phyloP scores from a whole-genome alignment of 2,329 filamentous ascomycete genomes.

The Trichoderma sp. region DNA sequence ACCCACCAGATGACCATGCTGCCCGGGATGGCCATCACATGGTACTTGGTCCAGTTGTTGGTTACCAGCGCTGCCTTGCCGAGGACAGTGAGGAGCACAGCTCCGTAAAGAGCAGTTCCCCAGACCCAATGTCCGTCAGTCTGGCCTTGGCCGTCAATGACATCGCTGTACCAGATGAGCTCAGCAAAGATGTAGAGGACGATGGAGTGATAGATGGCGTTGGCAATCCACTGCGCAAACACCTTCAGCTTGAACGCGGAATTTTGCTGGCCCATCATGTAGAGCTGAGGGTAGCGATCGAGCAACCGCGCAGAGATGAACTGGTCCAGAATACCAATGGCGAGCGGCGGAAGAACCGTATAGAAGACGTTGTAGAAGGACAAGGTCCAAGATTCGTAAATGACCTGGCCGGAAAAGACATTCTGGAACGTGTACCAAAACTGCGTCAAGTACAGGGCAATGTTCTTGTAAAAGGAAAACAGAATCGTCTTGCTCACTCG shows the following conservation, averaged over 20 bases:
- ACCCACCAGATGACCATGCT: slow-evolving; percentile 88
- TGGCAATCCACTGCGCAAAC: slow-evolving; percentile 88
- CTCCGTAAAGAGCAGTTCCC: slow-evolving; percentile 92
- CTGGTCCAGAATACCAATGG: slow-evolving; percentile 94
- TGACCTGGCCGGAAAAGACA: slow-evolving; percentile 94
- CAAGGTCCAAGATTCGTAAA: slow-evolving; percentile 99
- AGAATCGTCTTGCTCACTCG: slow-evolving; percentile 95
- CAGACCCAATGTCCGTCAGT: slow-evolving; percentile 95
- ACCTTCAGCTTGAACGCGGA: slow-evolving; percentile 91
- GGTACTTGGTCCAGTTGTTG: slow-evolving; percentile 98
- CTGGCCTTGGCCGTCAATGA: slow-evolving; percentile 74
- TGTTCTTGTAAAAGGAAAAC: slow-evolving; percentile 99
- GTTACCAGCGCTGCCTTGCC: slow-evolving; percentile 93
- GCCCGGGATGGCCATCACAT: slow-evolving; percentile 90
- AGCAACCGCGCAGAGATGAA: slow-evolving; percentile 92
- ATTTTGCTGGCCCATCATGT: slow-evolving; percentile 88
- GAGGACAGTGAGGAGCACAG: slow-evolving; percentile 88
- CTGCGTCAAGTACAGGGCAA: slow-evolving; percentile 96
- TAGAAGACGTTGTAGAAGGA: slow-evolving; percentile 99
- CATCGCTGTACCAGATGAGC: slow-evolving; percentile 78
- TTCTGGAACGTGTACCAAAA: slow-evolving; percentile 99
- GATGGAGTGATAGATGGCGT: slow-evolving; percentile 93
- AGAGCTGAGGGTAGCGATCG: slow-evolving; percentile 94
- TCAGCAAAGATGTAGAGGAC: slow-evolving; percentile 85
- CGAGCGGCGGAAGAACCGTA: slow-evolving; percentile 88